A percentile compares a stretch with the other conserved stretches of the same genome.
Conservation (phyloP, 495 filamentous ascomycete genomes). For the Aspergillus asperescens region DNA sequence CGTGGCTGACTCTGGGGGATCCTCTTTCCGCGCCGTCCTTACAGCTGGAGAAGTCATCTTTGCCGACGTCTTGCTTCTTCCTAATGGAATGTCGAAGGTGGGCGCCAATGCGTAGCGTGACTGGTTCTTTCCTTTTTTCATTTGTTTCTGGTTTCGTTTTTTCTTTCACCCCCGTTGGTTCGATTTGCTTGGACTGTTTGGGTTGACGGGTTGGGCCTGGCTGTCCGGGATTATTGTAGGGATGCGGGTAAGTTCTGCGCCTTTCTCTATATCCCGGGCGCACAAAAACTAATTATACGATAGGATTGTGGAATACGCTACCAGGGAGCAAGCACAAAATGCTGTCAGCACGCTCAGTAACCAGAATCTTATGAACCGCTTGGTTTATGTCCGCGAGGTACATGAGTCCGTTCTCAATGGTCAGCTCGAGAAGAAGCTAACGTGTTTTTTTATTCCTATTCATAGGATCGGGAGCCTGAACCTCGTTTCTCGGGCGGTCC, state of each 20-base stretch:
- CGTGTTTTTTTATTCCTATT: constrained; percentile 3
- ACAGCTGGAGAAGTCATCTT: constrained; percentile 98
- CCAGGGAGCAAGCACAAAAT: constrained; percentile 96
- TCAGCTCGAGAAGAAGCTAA: neutral
- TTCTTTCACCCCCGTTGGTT: constrained; percentile 21
- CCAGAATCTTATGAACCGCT: constrained; percentile 94
- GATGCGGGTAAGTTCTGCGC: constrained; percentile 81
- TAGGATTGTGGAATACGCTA: constrained; percentile 99
- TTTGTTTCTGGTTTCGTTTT: constrained; percentile 45
- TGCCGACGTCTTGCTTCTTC: constrained; percentile 98
- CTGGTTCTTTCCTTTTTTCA: constrained; percentile 60
- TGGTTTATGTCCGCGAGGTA: constrained; percentile 98
- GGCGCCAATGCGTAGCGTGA: constrained; percentile 88
- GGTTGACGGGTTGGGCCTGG: constrained; percentile 99
- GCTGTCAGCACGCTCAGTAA: constrained; percentile 98
- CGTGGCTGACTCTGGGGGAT: constrained; percentile 32
- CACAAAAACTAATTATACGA: constrained; percentile 17
- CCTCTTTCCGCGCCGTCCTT: constrained; percentile 19
- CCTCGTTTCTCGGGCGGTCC: constrained; percentile 82
- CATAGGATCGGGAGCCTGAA: constrained; percentile 88
- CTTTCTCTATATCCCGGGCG: neutral
- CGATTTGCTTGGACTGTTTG: constrained; percentile 78
- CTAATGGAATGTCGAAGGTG: constrained; percentile 99
- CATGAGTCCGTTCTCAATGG: constrained; percentile 17
- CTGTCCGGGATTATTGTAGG: constrained; percentile 85